These are phyloP conservation scores for Cordyceps javanica DNA, from an alignment of 2,329 filamentous ascomycete genomes.

Conservation along the genomic window DNA sequence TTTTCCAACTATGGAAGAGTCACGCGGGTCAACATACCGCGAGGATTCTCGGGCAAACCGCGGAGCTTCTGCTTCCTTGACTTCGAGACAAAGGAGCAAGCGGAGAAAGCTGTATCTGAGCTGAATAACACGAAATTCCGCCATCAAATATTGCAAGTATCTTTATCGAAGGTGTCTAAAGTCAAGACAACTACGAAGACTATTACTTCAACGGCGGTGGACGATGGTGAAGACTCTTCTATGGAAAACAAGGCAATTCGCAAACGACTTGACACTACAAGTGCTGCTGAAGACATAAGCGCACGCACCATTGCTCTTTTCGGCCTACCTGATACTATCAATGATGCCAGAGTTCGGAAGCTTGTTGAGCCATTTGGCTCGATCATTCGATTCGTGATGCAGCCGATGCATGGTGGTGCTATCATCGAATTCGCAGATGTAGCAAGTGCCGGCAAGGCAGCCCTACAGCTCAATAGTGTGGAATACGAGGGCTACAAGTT, in stretches of 20 bases:
- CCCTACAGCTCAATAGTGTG: conserved; percentile 50
- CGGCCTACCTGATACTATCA: conserved; percentile 86
- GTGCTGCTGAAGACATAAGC: conserved; percentile 40
- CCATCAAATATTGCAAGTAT: conserved; percentile 61
- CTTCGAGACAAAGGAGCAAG: conserved; percentile 65
- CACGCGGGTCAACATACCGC: conserved; percentile 64
- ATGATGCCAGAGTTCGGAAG: conserved; percentile 72
- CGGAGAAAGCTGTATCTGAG: conserved; percentile 57
- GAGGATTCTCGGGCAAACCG: conserved; percentile 59
- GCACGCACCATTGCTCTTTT: conserved; percentile 75
- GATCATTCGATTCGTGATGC: conserved; percentile 69
- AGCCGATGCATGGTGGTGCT: conserved; percentile 77
- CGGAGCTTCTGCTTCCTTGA: conserved; percentile 78
- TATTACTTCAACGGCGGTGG: conserved; percentile 27
- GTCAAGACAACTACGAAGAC: conserved; percentile 50
- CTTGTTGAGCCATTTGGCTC: conserved; percentile 65
- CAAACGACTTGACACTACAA: conserved; percentile 27
- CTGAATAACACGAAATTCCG: conserved; percentile 67
- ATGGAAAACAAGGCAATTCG: conserved; percentile 21
- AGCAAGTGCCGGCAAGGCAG: conserved; percentile 64
- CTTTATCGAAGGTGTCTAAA: conserved; percentile 49
- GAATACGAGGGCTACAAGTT: conserved; percentile 50
- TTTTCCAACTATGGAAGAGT: conserved; percentile 75
- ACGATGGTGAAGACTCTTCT: conserved; percentile 16
- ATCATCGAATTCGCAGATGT: conserved; percentile 75